Conservation (phyloP, 225 moss, liverwort and hornwort species). For the Pseudisothecium myosuroides region DNA sequence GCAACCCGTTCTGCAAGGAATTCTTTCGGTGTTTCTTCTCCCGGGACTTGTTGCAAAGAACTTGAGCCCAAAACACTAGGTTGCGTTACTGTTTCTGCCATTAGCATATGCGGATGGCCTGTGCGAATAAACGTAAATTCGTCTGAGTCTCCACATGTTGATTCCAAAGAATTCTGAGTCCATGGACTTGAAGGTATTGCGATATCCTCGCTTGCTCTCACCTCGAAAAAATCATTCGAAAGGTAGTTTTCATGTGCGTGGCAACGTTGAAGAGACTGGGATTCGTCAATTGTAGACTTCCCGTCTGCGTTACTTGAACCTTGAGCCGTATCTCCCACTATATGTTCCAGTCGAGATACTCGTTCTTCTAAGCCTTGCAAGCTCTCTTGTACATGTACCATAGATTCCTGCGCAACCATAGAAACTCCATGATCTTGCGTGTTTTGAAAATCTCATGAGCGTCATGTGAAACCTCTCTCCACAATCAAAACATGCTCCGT, state of each 20-base stretch:
- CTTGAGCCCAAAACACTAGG: background rate
- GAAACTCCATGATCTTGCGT: background rate
- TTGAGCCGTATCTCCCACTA: constrained; percentile 21
- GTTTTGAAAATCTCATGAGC: background rate
- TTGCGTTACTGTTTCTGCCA: background rate
- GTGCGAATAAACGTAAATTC: constrained; percentile 2
- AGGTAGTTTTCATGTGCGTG: constrained; percentile 38
- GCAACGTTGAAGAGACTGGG: constrained; percentile 23
- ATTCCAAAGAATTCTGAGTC: constrained; percentile 11
- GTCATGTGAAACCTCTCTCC: background rate
- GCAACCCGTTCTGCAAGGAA: background rate
- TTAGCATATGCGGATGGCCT: background rate
- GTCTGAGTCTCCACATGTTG: background rate
- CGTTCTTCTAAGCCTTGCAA: constrained; percentile 64
- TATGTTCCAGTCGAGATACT: constrained; percentile 56
- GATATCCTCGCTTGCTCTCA: background rate
- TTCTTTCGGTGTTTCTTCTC: background rate
- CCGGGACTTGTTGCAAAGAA: background rate
- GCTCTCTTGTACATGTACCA: constrained; percentile 60
- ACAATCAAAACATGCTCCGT: background rate
- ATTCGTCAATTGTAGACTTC: constrained; percentile 25
- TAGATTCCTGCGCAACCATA: constrained; percentile 44
- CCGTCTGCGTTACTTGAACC: constrained; percentile 31
- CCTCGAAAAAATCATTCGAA: constrained; percentile 32
- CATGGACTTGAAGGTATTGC: background rate